These are phyloP conservation scores for Stephania japonica DNA, from an alignment of 164 flowering plant species.

Conservation along the genomic window DNA sequence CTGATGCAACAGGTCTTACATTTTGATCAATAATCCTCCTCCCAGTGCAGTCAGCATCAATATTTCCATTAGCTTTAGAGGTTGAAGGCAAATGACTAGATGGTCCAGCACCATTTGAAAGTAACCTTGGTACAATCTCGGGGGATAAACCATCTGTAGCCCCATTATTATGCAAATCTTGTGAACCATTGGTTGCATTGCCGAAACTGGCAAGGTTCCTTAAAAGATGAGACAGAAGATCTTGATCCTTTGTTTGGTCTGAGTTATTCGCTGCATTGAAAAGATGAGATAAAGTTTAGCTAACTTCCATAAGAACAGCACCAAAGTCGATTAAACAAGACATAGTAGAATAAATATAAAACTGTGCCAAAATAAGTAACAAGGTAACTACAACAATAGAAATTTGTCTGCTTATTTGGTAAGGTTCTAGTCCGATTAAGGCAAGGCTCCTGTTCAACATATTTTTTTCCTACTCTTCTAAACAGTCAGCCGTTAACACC, in stretches of 20 bases:
- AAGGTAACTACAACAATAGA: no score
- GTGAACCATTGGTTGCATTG: conserved; percentile 34
- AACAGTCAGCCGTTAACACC: no score
- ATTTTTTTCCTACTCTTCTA: no score
- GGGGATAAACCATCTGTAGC: conserved; percentile 23
- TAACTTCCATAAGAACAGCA: not conserved
- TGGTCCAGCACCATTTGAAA: conserved; percentile 24
- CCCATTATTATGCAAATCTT: conserved; percentile 26
- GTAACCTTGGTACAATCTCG: conserved; percentile 20
- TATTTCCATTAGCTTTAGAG: conserved; percentile 5
- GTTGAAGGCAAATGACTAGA: conserved; percentile 13
- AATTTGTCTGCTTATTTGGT: no score
- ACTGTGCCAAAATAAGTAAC: not conserved
- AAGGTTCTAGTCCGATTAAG: no score
- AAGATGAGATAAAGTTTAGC: not conserved
- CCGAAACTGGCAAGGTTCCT: conserved; percentile 42
- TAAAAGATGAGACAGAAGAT: conserved; percentile 51
- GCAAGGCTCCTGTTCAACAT: no score
- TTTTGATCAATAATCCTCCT: conserved; percentile 7
- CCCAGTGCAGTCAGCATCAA: conserved; percentile 9
- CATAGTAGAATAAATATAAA: no score
- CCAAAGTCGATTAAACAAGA: not conserved
- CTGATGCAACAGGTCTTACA: conserved; percentile 21
- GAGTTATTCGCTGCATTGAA: conserved; percentile 46
- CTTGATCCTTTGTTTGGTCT: conserved; percentile 47